A percentile compares a stretch with the other conserved stretches of the same genome.
phyloP scores from a whole-genome alignment of 116 monocot genomes.

The Cymodocea nodosa region DNA sequence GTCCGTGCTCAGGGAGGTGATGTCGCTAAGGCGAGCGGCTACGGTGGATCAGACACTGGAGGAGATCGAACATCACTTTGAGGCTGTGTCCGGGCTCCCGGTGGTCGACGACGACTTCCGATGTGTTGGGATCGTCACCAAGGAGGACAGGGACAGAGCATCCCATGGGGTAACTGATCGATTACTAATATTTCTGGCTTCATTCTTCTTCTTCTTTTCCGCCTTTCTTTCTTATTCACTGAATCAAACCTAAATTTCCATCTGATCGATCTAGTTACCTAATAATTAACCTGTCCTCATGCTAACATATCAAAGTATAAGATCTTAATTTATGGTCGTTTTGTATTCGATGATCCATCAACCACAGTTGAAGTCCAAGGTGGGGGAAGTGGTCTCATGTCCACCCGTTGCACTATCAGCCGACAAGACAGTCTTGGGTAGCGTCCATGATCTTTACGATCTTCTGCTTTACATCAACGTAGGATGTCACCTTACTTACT shows the following conservation, averaged over 20 bases:
- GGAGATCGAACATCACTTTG: conserved; percentile 49
- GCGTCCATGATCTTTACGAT: not conserved
- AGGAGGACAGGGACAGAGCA: conserved; percentile 42
- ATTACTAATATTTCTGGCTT: too few species aligned
- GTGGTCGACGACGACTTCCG: conserved; percentile 43
- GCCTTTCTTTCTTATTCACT: not conserved
- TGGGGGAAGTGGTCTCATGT: conserved; percentile 67
- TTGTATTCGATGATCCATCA: not conserved
- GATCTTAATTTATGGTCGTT: too few species aligned
- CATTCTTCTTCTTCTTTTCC: not conserved
- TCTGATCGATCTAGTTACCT: too few species aligned
- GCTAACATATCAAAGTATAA: too few species aligned
- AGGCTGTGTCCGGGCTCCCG: conserved; percentile 55
- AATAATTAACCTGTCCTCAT: too few species aligned
- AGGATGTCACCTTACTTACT: not conserved
- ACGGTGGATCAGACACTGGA: conserved; percentile 50
- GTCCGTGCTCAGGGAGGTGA: conserved; percentile 45
- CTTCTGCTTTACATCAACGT: not conserved
- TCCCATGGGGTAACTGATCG: conserved; percentile 22
- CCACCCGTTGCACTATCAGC: conserved; percentile 56
- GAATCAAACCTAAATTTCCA: not conserved
- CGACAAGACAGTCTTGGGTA: conserved; percentile 54
- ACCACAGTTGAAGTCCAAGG: conserved; percentile 39
- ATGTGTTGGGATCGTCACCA: conserved; percentile 71
- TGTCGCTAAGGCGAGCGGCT: conserved; percentile 43